These are phyloP conservation scores for Metschnikowia colocasiae DNA, from an alignment of 805 yeast species.

Conservation along the genomic window DNA sequence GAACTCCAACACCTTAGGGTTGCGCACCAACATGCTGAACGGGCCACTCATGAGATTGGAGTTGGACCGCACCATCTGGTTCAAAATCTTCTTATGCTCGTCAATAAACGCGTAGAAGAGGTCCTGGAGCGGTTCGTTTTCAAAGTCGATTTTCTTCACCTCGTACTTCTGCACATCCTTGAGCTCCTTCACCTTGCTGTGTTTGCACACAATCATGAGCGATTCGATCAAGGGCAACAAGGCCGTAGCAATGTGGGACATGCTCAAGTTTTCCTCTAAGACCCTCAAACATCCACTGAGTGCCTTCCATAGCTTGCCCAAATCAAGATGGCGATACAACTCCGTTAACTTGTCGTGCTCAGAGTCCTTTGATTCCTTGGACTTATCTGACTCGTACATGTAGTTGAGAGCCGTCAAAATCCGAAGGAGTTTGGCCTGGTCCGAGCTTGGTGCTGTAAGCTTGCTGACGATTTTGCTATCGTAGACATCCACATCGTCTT, in stretches of 20 bases:
- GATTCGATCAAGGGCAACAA: slow-evolving; percentile 86
- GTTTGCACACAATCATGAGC: slow-evolving; percentile 94
- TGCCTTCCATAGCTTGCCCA: slow-evolving; percentile 83
- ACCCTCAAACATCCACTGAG: slow-evolving; percentile 66
- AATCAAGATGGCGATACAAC: slow-evolving; percentile 62
- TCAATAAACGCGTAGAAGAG: slow-evolving; percentile 84
- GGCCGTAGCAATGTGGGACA: slow-evolving; percentile 63
- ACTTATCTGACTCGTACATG: slow-evolving; percentile 49
- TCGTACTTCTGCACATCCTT: slow-evolving; percentile 59
- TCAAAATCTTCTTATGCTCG: slow-evolving; percentile 79
- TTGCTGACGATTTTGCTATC: slow-evolving; percentile 54
- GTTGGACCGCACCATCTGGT: slow-evolving; percentile 86
- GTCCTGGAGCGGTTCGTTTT: slow-evolving; percentile 70
- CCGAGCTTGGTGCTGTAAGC: slow-evolving; percentile 77
- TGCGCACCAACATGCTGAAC: slow-evolving; percentile 80
- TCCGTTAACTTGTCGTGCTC: slow-evolving; percentile 49
- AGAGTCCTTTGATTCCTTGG: slow-evolving; percentile 15
- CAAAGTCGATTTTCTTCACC: slow-evolving; percentile 59
- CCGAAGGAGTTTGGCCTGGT: slow-evolving; percentile 83
- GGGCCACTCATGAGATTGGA: slow-evolving; percentile 96
- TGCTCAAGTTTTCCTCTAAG: slow-evolving; percentile 54
- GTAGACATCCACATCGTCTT: slow-evolving; percentile 28
- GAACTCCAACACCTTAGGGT: slow-evolving; percentile 86
- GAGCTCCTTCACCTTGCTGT: slow-evolving; percentile 59
- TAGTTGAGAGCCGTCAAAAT: slow-evolving; percentile 86